Evolutionary conservation across 805 yeast species (phyloP).

Genomic region (Spathaspora sp.): DNA sequence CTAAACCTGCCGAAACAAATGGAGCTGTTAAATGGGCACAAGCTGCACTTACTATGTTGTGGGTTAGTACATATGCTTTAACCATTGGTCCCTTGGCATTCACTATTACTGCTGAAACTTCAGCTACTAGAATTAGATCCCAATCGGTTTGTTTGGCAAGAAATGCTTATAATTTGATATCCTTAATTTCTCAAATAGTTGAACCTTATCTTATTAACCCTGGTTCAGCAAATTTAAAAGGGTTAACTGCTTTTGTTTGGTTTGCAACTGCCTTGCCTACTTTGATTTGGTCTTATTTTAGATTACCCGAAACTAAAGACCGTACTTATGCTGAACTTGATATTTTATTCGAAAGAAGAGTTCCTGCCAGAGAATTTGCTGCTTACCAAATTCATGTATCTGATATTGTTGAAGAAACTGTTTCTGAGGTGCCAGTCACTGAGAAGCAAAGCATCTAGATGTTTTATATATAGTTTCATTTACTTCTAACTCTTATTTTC

Average conservation of each 20-base stretch:
- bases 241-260: constrained; percentile 49
- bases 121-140: constrained; percentile 36
- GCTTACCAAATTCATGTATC: not conserved
- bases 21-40: constrained; percentile 19
- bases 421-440: not conserved
- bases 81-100: constrained; percentile 43
- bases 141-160: constrained; percentile 35
- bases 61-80: constrained; percentile 29
- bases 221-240: constrained; percentile 42
- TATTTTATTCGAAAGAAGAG: constrained; percentile 25
- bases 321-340: constrained; percentile 37
- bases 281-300: constrained; percentile 16
- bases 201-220: constrained; percentile 51
- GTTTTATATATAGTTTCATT: not conserved
- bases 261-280: constrained; percentile 28
- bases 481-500: not conserved
- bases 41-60: constrained; percentile 17
- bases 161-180: constrained; percentile 22
- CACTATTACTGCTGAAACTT: constrained; percentile 36
- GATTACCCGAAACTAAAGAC: constrained; percentile 35
- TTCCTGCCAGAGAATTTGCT: constrained; percentile 16
- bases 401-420: not conserved
- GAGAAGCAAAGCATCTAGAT: not conserved
- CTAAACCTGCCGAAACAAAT: constrained; percentile 13
- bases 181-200: constrained; percentile 32